Evolutionary conservation across 441 rosid genomes (phyloP).

Genomic region (Populus hybrid): DNA sequence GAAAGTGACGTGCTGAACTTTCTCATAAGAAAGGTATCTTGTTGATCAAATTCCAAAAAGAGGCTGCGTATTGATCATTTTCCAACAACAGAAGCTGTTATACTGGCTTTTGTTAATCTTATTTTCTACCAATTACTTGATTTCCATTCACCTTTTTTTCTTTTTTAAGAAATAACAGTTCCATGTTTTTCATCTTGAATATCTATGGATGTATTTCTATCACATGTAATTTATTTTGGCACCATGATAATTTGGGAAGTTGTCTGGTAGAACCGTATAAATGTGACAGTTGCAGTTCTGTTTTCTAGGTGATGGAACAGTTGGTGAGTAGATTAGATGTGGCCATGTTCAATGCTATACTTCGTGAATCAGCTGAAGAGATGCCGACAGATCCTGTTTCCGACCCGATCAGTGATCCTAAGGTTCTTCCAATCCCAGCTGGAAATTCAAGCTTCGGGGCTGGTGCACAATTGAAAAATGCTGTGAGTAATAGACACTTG

Average conservation of each 20-base stretch:
- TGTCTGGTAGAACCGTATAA: neutral
- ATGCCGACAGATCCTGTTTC: conserved; percentile 97
- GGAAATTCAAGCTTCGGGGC: conserved; percentile 91
- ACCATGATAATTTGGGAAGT: conserved; percentile 6
- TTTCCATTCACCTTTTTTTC: neutral
- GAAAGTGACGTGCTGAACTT: neutral
- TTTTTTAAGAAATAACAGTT: neutral
- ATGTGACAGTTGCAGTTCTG: conserved; percentile 14
- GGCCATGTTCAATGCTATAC: conserved; percentile 96
- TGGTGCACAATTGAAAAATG: conserved; percentile 81
- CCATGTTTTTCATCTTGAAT: neutral
- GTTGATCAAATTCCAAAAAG: neutral
- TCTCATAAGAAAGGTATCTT: neutral
- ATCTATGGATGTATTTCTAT: neutral
- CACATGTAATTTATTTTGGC: neutral
- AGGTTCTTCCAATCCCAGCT: conserved; percentile 88
- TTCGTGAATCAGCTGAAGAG: conserved; percentile 84
- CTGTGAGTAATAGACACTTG: conserved; percentile 41
- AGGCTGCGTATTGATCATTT: neutral
- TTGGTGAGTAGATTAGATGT: conserved; percentile 80
- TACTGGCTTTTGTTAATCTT: neutral
- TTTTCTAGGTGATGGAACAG: conserved; percentile 78
- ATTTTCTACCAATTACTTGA: neutral
- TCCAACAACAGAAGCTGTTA: neutral
- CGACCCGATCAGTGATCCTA: conserved; percentile 84